Base-by-base conservation (phyloP, 306 rosid species). In the Sechiopsis laciniata region DNA sequence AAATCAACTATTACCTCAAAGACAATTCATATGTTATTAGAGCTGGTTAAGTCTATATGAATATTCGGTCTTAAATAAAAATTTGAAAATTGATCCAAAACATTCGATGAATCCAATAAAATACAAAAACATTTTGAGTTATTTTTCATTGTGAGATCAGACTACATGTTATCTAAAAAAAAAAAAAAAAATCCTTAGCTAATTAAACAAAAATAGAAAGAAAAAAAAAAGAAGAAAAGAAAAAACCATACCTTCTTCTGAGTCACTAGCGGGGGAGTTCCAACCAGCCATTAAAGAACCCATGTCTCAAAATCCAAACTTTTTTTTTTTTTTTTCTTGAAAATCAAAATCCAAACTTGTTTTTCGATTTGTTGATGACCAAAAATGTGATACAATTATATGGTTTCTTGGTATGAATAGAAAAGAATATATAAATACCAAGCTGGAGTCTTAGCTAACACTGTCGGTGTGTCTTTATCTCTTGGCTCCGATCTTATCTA, bases 211-310 rank as follows among this genome's bases (percentile, higher is more conserved):
- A 51, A 29, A 22, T 29, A n/a, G 10, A 61, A 22, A 37, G 7
- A 8, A 15, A 19, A 5, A 62, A 10, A 2, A 3, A 6, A 0
- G 2, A 10, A 19, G 5, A n/a, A n/a, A n/a, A n/a, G n/a, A n/a
- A n/a, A n/a, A 26, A 26, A 26, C 29, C 2, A 0, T 79, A 89
- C 96, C 96, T 84, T 90, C 71, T 50, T 85, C 81, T 10, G 87
- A 79, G 74, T 81, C 78, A 17, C 66, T 53, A 5, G 61, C 61
- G 8, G 77, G 78, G 2, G 96, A 85, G 62, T 29, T 67, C 97
- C 97, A 88, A 63, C 96, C 97, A 40, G 90, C 83, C 95, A 90
- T 85, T 51, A 90, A 87, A 73, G 97, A 92, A 83, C 97, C 96
- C 97, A 92, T 87, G 57, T 65, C 29, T 78, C 65, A 50, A 70